These are phyloP conservation scores for Ceratobasidium theobromae DNA, from an alignment of 1,284 basidiomycete species.

Conservation along the genomic window DNA sequence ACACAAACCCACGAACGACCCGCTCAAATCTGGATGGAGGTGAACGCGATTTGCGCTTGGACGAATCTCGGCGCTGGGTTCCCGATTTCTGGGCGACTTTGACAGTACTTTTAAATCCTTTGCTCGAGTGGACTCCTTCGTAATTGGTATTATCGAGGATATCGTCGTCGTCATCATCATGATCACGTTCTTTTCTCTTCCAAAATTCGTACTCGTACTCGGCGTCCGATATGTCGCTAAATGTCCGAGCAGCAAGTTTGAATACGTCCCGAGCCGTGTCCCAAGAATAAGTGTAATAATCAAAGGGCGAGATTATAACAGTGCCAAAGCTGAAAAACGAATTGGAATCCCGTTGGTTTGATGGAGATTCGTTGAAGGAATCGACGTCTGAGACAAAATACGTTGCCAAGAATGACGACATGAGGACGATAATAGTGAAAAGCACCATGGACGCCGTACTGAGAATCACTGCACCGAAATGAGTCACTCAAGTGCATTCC, in stretches of 20 bases:
- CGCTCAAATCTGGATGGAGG: constrained; percentile 14
- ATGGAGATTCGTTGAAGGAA: constrained; percentile 32
- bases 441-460: constrained; percentile 62
- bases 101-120: constrained; percentile 23
- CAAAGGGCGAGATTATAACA: constrained; percentile 12
- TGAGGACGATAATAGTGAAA: constrained; percentile 66
- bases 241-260: constrained; percentile 55
- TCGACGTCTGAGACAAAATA: constrained; percentile 61
- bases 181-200: constrained; percentile 12
- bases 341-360: constrained; percentile 41
- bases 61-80: background rate
- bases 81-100: constrained; percentile 12
- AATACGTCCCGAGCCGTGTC: constrained; percentile 64
- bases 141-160: constrained; percentile 15
- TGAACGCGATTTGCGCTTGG: constrained; percentile 5
- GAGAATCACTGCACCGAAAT: constrained; percentile 55
- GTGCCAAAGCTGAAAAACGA: constrained; percentile 53
- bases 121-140: constrained; percentile 5
- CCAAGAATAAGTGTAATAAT: constrained; percentile 49
- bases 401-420: constrained; percentile 70
- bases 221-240: constrained; percentile 41
- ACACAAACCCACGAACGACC: constrained; percentile 54
- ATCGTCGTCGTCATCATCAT: background rate
- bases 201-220: constrained; percentile 19
- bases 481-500: background rate